phyloP scores from a whole-genome alignment of 1,284 basidiomycete genomes.

The Ceratobasidium sp. region DNA sequence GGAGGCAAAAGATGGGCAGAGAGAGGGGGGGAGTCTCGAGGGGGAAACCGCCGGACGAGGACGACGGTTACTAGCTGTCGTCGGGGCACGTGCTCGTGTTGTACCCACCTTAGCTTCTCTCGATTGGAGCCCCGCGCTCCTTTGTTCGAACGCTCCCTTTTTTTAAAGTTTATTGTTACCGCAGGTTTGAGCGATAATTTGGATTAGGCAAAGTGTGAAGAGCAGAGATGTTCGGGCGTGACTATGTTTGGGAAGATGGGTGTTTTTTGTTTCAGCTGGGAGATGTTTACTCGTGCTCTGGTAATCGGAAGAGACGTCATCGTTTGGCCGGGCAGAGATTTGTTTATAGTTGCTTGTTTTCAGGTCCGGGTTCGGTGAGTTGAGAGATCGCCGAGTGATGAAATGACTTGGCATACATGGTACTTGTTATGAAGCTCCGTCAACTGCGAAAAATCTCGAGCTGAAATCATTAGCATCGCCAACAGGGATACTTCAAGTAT shows the following conservation, averaged over 20 bases:
- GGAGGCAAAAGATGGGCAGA: background rate
- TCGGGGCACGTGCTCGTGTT: background rate
- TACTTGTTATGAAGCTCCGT: too few species aligned
- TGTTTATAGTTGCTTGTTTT: background rate
- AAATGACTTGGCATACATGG: background rate
- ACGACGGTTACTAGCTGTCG: background rate
- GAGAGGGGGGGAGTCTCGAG: too few species aligned
- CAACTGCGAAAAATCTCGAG: too few species aligned
- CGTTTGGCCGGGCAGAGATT: background rate
- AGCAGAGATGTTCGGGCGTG: background rate
- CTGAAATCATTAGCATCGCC: too few species aligned
- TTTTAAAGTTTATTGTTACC: conserved; percentile 3
- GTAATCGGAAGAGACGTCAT: background rate
- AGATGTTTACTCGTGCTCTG: background rate
- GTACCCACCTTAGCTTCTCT: background rate
- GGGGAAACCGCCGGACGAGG: background rate
- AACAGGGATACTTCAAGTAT: too few species aligned
- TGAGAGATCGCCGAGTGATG: background rate
- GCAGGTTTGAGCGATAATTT: background rate
- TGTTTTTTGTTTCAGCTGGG: background rate
- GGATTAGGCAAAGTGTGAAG: background rate
- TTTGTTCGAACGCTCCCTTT: conserved; percentile 18
- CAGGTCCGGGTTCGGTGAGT: background rate
- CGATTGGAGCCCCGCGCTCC: background rate
- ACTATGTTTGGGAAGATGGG: background rate